Percentiles rank a stretch among this genome's conserved stretches.
Evolutionary conservation across 1,139 yeast genomes (phyloP).

Genomic region (Suhomyces chickasaworum): DNA sequence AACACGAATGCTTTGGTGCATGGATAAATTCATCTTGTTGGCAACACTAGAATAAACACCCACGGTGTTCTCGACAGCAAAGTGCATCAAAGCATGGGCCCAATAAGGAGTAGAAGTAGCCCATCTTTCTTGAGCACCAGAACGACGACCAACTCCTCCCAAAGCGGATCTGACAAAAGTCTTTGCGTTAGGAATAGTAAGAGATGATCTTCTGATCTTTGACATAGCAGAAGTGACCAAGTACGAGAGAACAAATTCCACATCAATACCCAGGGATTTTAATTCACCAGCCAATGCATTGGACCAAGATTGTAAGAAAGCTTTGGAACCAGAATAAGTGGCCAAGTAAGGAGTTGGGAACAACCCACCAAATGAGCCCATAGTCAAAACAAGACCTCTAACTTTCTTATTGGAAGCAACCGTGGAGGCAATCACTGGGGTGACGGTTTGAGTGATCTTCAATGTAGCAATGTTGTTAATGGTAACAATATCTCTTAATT

Average conservation of each 20-base stretch:
- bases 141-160: slow-evolving; percentile 72
- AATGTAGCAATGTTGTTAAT: slow-evolving; percentile 86
- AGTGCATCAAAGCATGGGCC: slow-evolving; percentile 93
- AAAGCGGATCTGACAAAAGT: slow-evolving; percentile 73
- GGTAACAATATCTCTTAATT: slow-evolving; percentile 75
- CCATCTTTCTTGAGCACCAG: slow-evolving; percentile 89
- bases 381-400: slow-evolving; percentile 79
- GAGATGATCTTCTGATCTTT: slow-evolving; percentile 76
- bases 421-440: slow-evolving; percentile 66
- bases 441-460: slow-evolving; percentile 73
- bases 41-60: slow-evolving; percentile 80
- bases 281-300: slow-evolving; percentile 88
- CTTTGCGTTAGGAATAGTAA: slow-evolving; percentile 79
- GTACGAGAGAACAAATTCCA: slow-evolving; percentile 84
- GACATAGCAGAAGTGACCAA: slow-evolving; percentile 96
- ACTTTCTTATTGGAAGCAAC: slow-evolving; percentile 40
- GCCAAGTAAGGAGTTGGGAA: slow-evolving; percentile 92
- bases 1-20: slow-evolving; percentile 78
- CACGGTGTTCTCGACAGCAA: slow-evolving; percentile 71
- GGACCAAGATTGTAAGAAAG: slow-evolving; percentile 93
- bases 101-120: slow-evolving; percentile 91
- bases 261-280: slow-evolving; percentile 69
- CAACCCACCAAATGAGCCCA: slow-evolving; percentile 97
- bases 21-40: slow-evolving; percentile 62
- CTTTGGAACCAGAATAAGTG: slow-evolving; percentile 94